A percentile compares a stretch with the other conserved stretches of the same genome.
These are phyloP conservation scores for Pezicula radicicola DNA, from an alignment of 2,329 filamentous ascomycete genomes.

Conservation along the genomic window DNA sequence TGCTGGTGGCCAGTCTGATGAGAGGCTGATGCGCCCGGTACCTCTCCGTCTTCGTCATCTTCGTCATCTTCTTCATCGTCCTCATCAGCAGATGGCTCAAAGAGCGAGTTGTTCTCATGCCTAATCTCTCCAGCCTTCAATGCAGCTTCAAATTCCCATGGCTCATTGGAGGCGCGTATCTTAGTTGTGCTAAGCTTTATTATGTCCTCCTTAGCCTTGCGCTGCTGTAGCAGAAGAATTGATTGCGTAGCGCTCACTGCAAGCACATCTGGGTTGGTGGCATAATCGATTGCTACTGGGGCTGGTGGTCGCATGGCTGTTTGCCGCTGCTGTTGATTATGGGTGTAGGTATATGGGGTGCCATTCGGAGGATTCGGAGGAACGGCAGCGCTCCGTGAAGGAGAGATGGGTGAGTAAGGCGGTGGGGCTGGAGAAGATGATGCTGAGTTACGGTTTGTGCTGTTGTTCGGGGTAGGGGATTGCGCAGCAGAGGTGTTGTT, in stretches of 20 bases:
- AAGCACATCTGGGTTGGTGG: constrained; percentile 78
- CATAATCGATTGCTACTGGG: constrained; percentile 53
- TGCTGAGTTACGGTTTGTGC: constrained; percentile 12
- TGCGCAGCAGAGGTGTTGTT: constrained; percentile 2
- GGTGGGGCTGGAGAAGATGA: constrained; percentile 24
- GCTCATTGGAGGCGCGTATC: constrained; percentile 65
- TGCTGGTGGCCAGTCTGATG: too few species aligned
- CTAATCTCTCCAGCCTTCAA: constrained; percentile 60
- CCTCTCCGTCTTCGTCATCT: constrained; percentile 25
- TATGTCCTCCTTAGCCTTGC: constrained; percentile 75
- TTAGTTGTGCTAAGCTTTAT: constrained; percentile 67
- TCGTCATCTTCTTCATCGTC: constrained; percentile 31
- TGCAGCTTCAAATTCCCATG: constrained; percentile 68
- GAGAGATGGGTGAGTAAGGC: constrained; percentile 28
- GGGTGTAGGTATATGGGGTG: constrained; percentile 35
- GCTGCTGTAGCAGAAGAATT: constrained; percentile 81
- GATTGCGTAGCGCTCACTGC: constrained; percentile 83
- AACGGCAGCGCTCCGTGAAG: constrained; percentile 16
- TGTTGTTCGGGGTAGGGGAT: constrained; percentile 1
- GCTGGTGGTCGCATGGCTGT: constrained; percentile 34
- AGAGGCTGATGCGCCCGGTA: constrained; percentile 1
- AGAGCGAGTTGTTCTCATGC: constrained; percentile 14
- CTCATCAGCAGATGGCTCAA: constrained; percentile 17
- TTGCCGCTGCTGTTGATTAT: constrained; percentile 40
- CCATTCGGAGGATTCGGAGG: constrained; percentile 2